Evolutionary conservation across 108 stramenopile genomes (phyloP).

Genomic region (Stephanodiscus minutulus): DNA sequence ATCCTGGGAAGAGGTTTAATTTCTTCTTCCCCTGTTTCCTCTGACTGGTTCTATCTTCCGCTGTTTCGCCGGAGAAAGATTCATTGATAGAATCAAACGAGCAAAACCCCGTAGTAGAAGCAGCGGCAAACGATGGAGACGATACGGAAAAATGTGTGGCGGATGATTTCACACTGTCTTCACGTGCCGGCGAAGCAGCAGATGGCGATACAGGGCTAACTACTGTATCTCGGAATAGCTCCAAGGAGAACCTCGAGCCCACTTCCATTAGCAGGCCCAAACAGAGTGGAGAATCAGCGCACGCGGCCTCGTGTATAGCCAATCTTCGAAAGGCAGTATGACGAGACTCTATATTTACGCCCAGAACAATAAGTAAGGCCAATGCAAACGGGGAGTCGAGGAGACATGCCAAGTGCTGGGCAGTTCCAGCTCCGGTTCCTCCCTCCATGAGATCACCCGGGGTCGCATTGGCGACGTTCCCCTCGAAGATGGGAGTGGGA

Average conservation of each 20-base stretch:
- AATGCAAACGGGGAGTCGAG: conserved; percentile 76
- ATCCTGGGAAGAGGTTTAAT: conserved; percentile 37
- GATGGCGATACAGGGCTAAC: conserved; percentile 25
- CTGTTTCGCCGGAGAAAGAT: neutral
- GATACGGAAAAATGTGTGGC: neutral
- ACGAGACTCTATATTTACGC: conserved; percentile 66
- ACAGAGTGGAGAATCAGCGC: conserved; percentile 75
- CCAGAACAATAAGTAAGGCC: conserved; percentile 75
- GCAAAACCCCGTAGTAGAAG: conserved; percentile 2
- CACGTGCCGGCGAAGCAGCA: conserved; percentile 28
- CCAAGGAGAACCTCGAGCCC: conserved; percentile 44
- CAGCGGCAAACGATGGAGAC: neutral
- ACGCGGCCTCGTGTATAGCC: conserved; percentile 84
- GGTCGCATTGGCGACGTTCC: conserved; percentile 74
- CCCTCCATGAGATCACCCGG: conserved; percentile 55
- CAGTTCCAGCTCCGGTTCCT: conserved; percentile 63
- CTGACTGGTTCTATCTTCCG: neutral
- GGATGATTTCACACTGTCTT: neutral
- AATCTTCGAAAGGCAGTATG: conserved; percentile 86
- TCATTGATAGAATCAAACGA: neutral
- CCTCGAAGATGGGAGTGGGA: conserved; percentile 72
- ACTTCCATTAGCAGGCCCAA: conserved; percentile 73
- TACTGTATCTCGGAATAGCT: conserved; percentile 1
- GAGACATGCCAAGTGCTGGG: conserved; percentile 82
- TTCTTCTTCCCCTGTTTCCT: conserved; percentile 38